Conservation (phyloP, 2,329 filamentous ascomycete genomes). For the Phyllosticta capitalensis region DNA sequence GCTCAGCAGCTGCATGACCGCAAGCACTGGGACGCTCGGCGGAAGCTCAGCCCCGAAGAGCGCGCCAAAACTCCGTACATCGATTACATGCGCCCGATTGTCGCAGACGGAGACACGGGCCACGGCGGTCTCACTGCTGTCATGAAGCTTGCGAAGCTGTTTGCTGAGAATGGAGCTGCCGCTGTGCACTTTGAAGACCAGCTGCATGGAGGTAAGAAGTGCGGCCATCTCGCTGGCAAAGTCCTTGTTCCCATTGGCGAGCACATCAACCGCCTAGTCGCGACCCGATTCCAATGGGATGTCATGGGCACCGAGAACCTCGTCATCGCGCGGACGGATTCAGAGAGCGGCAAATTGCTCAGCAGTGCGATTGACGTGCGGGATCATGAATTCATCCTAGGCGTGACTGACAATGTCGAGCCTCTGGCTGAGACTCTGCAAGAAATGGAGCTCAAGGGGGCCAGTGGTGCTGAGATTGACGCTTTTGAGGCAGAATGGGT, state of each 20-base stretch:
- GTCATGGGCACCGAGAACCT: slow-evolving; percentile 95
- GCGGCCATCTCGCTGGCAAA: slow-evolving; percentile 91
- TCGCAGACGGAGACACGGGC: slow-evolving; percentile 93
- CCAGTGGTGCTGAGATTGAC: slow-evolving; percentile 71
- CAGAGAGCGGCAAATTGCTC: slow-evolving; percentile 82
- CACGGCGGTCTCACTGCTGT: slow-evolving; percentile 90
- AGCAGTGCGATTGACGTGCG: slow-evolving; percentile 86
- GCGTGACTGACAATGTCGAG: slow-evolving; percentile 67
- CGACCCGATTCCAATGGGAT: slow-evolving; percentile 94
- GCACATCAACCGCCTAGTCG: slow-evolving; percentile 90
- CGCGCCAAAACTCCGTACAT: slow-evolving; percentile 69
- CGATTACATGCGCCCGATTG: slow-evolving; percentile 89
- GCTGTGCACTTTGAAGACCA: slow-evolving; percentile 98
- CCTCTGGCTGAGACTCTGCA: slow-evolving; percentile 84
- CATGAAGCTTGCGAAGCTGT: slow-evolving; percentile 91
- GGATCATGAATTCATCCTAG: slow-evolving; percentile 95
- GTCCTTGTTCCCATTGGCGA: slow-evolving; percentile 89
- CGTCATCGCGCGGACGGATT: slow-evolving; percentile 89
- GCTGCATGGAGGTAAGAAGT: slow-evolving; percentile 96
- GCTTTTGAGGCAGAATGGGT: slow-evolving; percentile 81
- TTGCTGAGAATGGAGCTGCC: slow-evolving; percentile 92
- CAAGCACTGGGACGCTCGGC: slow-evolving; percentile 81
- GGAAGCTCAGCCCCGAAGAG: slow-evolving; percentile 66
- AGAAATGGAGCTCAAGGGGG: slow-evolving; percentile 75
- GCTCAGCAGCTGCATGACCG: slow-evolving; percentile 95